These are phyloP conservation scores for Citrus unshiu DNA, from an alignment of 345 rosid genomes.

Conservation along the genomic window DNA sequence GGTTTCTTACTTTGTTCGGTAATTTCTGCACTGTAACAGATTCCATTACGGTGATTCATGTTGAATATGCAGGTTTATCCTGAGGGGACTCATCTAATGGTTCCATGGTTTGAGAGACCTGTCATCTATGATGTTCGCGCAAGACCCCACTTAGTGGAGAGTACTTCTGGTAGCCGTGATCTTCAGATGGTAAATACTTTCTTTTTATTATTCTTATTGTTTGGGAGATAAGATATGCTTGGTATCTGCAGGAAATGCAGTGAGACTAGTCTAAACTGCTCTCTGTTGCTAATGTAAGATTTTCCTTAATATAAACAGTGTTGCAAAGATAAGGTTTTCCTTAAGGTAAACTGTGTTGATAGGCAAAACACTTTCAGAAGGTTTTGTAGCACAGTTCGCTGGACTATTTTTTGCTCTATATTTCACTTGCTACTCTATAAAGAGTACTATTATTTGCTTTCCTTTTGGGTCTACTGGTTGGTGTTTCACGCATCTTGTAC, in stretches of 20 bases:
- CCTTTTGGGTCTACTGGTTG: neutral
- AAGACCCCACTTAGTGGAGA: conserved; percentile 83
- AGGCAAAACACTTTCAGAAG: neutral
- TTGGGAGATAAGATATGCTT: neutral
- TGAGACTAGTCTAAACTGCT: neutral
- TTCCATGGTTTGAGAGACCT: conserved; percentile 95
- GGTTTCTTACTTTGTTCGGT: neutral
- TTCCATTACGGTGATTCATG: neutral
- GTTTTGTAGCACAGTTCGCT: neutral
- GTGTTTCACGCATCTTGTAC: neutral
- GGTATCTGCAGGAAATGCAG: neutral
- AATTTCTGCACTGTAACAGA: neutral
- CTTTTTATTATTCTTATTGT: neutral
- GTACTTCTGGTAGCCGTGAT: conserved; percentile 93
- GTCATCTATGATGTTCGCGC: conserved; percentile 93
- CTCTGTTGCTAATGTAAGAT: neutral
- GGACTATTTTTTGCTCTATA: neutral
- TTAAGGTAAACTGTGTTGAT: neutral
- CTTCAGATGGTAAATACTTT: conserved; percentile 73
- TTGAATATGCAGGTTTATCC: conserved; percentile 65
- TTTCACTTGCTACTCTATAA: neutral
- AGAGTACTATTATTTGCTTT: neutral
- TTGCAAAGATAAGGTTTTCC: neutral
- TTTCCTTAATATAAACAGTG: neutral
- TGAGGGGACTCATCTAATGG: conserved; percentile 88